A percentile compares a stretch with the other conserved stretches of the same genome.
Conservation (phyloP, 495 filamentous ascomycete species). For the Darksidea phi region DNA sequence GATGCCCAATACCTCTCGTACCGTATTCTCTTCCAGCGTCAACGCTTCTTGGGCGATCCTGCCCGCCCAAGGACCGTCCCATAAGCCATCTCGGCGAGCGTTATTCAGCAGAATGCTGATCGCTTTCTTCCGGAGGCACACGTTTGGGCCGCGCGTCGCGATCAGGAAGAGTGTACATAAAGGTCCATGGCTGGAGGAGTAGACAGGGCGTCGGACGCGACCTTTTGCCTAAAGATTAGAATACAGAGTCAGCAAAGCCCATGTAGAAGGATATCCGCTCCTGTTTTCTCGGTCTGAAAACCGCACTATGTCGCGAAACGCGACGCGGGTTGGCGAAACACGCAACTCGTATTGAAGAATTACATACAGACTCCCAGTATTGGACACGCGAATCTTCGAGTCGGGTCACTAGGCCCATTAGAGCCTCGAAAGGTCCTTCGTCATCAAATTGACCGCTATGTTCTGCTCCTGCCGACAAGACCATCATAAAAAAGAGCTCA, state of each 20-base stretch:
- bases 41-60: conserved; percentile 19
- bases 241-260: neutral
- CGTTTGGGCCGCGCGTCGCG: neutral
- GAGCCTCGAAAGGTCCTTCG: too few relatives aligned
- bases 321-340: too few relatives aligned
- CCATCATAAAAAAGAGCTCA: too few relatives aligned
- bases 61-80: conserved; percentile 22
- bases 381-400: too few relatives aligned
- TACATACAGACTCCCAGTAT: too few relatives aligned
- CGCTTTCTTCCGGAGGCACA: conserved; percentile 4
- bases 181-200: neutral
- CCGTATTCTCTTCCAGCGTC: conserved; percentile 10
- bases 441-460: too few relatives aligned
- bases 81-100: conserved; percentile 18
- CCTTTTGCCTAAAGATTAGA: neutral
- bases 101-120: conserved; percentile 15
- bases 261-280: too few relatives aligned
- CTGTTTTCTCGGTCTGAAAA: too few relatives aligned
- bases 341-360: too few relatives aligned
- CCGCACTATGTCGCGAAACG: too few relatives aligned
- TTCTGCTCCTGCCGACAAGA: too few relatives aligned
- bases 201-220: neutral
- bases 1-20: neutral
- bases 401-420: too few relatives aligned
- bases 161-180: conserved; percentile 4